Conservation (phyloP, 2,329 filamentous ascomycete species). For the Colletotrichum eleusines region DNA sequence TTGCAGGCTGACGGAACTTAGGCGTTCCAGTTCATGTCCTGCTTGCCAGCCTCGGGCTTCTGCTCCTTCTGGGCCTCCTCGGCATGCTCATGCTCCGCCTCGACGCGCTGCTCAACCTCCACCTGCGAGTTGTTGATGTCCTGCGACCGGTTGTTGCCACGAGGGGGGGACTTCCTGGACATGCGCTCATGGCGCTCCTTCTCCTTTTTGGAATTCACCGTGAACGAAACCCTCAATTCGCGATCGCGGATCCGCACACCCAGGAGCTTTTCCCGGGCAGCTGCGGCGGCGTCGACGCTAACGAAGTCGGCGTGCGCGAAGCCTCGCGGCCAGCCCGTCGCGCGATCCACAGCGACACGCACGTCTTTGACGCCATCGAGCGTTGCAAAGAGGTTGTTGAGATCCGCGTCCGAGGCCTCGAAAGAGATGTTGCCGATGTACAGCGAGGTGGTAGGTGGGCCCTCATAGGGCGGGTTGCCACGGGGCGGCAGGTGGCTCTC, state of each 20-base stretch:
- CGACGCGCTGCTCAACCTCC: slow-evolving; percentile 12
- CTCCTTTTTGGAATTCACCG: slow-evolving; percentile 44
- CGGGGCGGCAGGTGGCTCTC: background rate
- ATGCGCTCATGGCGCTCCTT: background rate
- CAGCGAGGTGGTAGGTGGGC: slow-evolving; percentile 60
- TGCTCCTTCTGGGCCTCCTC: slow-evolving; percentile 33
- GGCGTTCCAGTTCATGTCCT: slow-evolving; percentile 38
- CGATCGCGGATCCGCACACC: slow-evolving; percentile 74
- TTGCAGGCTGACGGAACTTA: background rate
- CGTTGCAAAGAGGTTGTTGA: slow-evolving; percentile 81
- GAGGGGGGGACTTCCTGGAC: background rate
- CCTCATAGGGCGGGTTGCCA: background rate
- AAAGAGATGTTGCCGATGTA: slow-evolving; percentile 91
- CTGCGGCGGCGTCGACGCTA: slow-evolving; percentile 73
- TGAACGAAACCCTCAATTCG: slow-evolving; percentile 74
- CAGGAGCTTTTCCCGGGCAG: slow-evolving; percentile 68
- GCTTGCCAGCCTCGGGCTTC: slow-evolving; percentile 39
- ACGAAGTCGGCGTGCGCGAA: slow-evolving; percentile 88
- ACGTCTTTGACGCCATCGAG: slow-evolving; percentile 80
- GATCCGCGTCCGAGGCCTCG: slow-evolving; percentile 85
- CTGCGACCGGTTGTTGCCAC: background rate
- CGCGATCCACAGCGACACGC: slow-evolving; percentile 84
- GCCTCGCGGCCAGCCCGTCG: slow-evolving; percentile 83
- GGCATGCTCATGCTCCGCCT: slow-evolving; percentile 18
- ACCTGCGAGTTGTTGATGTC: background rate